Evolutionary conservation across 2,329 filamentous ascomycete species (phyloP).

Genomic region (Trichoderma breve): DNA sequence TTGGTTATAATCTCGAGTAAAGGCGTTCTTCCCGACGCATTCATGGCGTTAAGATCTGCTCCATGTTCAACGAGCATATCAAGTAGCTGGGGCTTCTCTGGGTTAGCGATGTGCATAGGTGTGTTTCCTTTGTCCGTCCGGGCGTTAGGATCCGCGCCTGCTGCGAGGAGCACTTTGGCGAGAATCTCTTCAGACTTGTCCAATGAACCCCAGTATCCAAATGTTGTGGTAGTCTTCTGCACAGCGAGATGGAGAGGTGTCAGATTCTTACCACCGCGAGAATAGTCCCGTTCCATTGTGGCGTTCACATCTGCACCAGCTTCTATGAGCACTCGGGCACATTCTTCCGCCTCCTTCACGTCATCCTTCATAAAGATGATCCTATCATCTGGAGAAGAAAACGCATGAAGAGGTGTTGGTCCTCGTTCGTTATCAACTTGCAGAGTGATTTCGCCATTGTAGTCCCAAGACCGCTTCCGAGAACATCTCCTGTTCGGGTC

Average conservation of each 20-base stretch:
- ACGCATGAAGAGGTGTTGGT: neutral
- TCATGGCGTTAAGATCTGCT: neutral
- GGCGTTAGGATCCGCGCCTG: neutral
- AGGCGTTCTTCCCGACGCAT: neutral
- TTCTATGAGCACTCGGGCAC: neutral
- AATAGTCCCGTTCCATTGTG: neutral
- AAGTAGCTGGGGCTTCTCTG: neutral
- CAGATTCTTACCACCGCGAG: rapidly evolving
- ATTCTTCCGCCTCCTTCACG: neutral
- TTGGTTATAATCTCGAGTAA: neutral
- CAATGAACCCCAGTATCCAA: neutral
- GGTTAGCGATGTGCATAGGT: neutral
- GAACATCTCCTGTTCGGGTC: neutral
- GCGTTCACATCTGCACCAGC: neutral
- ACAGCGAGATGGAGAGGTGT: neutral
- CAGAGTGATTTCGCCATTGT: neutral
- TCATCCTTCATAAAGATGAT: neutral
- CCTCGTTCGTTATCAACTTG: neutral
- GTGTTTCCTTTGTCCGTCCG: neutral
- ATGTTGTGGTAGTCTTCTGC: neutral
- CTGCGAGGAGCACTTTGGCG: neutral
- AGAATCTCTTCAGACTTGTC: neutral
- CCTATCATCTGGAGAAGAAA: neutral
- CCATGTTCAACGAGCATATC: neutral
- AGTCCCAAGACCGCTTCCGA: neutral